Evolutionary conservation across 164 flowering plant species (phyloP), one percentile per base, ranked within the genome.

Genomic region (Magnolia sinica): DNA sequence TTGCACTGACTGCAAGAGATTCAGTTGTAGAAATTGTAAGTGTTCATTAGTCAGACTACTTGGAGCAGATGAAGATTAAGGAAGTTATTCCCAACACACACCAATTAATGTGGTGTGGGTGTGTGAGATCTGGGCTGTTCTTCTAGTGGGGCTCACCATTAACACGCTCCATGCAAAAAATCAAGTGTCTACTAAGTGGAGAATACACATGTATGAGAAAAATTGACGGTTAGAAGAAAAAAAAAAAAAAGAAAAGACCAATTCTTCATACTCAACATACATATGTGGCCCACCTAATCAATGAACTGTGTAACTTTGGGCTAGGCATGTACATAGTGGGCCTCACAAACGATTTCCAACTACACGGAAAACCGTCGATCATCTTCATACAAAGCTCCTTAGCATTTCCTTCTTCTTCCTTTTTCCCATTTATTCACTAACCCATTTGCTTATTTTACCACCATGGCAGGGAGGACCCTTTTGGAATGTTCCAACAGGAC

Each of bases 401-500:
- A 19, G 7, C 64, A 59, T 13, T 19, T 1, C 1, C 0, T 59
- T 59, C 8, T 58, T 19, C 7, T 68, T 13, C 1, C 7, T 69
- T 20, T 69, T 45, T 14, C 6, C 11, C 59, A 22, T 69, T 22
- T 6, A 7, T 70, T 18, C 11, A 20, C 29, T 50, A 50, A 71
- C 73, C 20, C 24, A 19, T 16, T 49, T 49, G 18, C 13, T 20
- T 50, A 16, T 16, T 50, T 49, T 24, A 22, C 23, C 20, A 2
- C 59, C 50, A 76, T 61, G n/a, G 74, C 72, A 85, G 86, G 86
- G 86, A 73, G 87, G 87, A 29, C 87, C 87, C 4, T 81, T 51
- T 64, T 95, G 97, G 98, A 83, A 55, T 13, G 98, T 94, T 29
- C 96, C 95, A 4, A 91, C 95, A 0, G 96, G 97, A 18, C 76